These are phyloP conservation scores for Chalciporus pseudorubinellus DNA, from an alignment of 768 basidiomycete species.

Conservation along the genomic window DNA sequence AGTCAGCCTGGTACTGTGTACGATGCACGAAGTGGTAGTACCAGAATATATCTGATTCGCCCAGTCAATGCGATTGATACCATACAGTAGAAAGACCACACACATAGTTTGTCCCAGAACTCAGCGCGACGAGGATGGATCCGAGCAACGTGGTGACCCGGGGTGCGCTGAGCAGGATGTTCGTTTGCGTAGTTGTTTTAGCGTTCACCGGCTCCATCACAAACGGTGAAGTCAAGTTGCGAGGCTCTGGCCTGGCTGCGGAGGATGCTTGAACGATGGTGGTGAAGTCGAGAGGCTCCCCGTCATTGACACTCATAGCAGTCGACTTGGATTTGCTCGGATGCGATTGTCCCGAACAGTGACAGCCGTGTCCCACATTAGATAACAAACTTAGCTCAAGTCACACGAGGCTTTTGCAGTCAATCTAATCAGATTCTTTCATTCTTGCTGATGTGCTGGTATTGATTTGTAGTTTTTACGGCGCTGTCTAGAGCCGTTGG, in stretches of 20 bases:
- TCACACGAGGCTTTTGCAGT: no score
- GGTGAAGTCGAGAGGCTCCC: no score
- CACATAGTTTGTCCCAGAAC: conserved; percentile 77
- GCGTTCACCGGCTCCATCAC: conserved; percentile 6
- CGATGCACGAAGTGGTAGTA: conserved; percentile 6
- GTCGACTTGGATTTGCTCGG: no score
- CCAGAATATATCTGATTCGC: conserved; percentile 30
- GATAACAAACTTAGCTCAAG: no score
- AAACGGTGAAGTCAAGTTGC: background rate
- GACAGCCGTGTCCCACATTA: no score
- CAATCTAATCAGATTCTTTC: no score
- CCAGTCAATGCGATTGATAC: background rate
- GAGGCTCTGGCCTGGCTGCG: background rate
- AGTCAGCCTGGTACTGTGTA: background rate
- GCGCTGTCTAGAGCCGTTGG: no score
- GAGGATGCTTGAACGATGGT: no score
- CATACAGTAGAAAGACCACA: conserved; percentile 23
- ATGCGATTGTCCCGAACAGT: no score
- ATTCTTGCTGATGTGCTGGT: no score
- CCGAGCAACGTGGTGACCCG: conserved; percentile 50
- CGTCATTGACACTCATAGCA: no score
- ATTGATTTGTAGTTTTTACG: no score
- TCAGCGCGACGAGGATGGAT: conserved; percentile 57
- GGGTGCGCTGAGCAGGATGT: conserved; percentile 35
- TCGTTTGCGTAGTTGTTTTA: conserved; percentile 21